These are phyloP conservation scores for Catunica adiposa DNA, from an alignment of 2,329 filamentous ascomycete species.

Conservation along the genomic window DNA sequence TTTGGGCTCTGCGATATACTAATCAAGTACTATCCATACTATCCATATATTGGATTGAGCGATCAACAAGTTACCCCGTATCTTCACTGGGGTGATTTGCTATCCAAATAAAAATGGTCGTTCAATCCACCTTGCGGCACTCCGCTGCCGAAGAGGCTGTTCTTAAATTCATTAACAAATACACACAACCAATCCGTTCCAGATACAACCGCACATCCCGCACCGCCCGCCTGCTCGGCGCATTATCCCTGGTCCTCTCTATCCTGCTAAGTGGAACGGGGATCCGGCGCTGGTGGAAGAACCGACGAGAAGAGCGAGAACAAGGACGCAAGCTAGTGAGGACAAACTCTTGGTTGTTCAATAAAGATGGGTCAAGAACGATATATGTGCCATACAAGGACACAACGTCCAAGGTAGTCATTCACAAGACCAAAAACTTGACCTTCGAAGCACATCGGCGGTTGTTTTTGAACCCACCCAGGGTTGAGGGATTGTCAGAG, in stretches of 20 bases:
- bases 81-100: no score
- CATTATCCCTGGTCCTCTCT: constrained; percentile 56
- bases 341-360: constrained; percentile 79
- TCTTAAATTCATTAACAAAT: constrained; percentile 45
- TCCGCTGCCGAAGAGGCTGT: constrained; percentile 51
- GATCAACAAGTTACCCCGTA: no score
- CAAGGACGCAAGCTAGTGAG: constrained; percentile 68
- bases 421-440: constrained; percentile 73
- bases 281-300: constrained; percentile 60
- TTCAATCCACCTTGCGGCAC: constrained; percentile 65
- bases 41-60: no score
- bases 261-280: constrained; percentile 70
- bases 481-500: constrained; percentile 53
- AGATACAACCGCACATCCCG: constrained; percentile 49
- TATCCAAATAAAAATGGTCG: no score
- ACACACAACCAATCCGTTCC: constrained; percentile 34
- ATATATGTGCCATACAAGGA: constrained; percentile 91
- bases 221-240: constrained; percentile 57
- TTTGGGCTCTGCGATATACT: no score
- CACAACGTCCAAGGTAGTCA: constrained; percentile 76
- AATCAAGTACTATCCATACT: no score
- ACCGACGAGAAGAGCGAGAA: constrained; percentile 58
- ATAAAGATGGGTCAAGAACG: constrained; percentile 86
- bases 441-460: constrained; percentile 94
- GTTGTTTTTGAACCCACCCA: constrained; percentile 79